phyloP scores from a whole-genome alignment of 345 rosid species.

The Hibiscus tridactylites region DNA sequence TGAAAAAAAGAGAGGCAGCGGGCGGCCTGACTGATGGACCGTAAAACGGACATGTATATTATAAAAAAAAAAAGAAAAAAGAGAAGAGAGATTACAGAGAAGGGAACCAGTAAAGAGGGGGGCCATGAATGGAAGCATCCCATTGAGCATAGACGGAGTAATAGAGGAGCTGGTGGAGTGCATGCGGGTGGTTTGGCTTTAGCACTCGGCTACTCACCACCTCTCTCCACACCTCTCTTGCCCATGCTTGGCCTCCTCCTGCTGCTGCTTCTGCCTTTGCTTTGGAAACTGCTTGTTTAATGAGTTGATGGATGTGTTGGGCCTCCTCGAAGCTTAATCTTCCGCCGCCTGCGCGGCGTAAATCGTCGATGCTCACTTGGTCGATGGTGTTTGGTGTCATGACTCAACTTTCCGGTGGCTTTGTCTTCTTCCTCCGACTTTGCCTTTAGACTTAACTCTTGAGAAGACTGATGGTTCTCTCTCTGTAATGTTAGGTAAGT shows the following conservation, averaged over 20 bases:
- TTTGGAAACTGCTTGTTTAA: constrained; percentile 22
- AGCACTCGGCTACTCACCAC: constrained; percentile 39
- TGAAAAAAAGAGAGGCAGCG: constrained; percentile 13
- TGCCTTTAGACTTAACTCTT: no score
- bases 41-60: no score
- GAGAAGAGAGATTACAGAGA: constrained; percentile 34
- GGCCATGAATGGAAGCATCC: constrained; percentile 60
- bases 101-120: constrained; percentile 89
- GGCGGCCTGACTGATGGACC: neutral
- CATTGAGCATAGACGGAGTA: constrained; percentile 56
- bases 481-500: neutral
- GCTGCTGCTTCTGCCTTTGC: constrained; percentile 5
- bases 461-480: neutral
- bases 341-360: constrained; percentile 42
- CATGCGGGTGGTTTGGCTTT: constrained; percentile 68
- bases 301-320: constrained; percentile 19
- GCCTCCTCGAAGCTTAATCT: constrained; percentile 41
- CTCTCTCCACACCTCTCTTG: constrained; percentile 54
- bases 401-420: neutral
- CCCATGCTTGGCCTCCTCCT: constrained; percentile 14
- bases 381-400: constrained; percentile 20
- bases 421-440: neutral
- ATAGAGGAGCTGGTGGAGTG: constrained; percentile 63
- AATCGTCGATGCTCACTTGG: constrained; percentile 42
- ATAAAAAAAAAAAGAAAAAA: neutral